phyloP scores from a whole-genome alignment of 179 eudicot genomes.

The Actinidia chinensis region DNA sequence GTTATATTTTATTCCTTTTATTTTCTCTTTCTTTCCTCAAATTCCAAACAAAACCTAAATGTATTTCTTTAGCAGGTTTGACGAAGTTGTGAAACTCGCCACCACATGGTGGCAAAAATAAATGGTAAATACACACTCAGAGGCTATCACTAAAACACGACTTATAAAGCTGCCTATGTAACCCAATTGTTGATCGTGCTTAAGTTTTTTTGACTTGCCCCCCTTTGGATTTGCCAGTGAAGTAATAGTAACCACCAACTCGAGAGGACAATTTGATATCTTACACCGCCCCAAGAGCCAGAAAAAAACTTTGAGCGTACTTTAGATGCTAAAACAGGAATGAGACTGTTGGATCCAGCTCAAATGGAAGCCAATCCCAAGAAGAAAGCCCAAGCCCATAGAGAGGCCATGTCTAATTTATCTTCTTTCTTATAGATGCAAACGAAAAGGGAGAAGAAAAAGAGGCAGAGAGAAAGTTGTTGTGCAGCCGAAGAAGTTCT shows the following conservation, averaged over 20 bases:
- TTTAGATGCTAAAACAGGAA: no score
- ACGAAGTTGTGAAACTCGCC: conserved; percentile 45
- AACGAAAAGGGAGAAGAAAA: no score
- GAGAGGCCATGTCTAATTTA: no score
- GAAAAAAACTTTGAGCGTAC: no score
- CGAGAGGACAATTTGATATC: conserved; percentile 5
- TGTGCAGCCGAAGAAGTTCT: no score
- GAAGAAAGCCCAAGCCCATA: no score
- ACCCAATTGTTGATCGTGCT: conserved; percentile 44
- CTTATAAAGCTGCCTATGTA: conserved; percentile 58
- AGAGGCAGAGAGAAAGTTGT: no score
- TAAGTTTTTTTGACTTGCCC: conserved; percentile 59
- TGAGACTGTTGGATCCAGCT: no score
- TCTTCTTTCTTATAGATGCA: no score
- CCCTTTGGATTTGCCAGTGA: conserved; percentile 43
- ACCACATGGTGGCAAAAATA: conserved; percentile 58
- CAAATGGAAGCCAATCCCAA: no score
- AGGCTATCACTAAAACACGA: conserved; percentile 48
- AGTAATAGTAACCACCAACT: conserved; percentile 29
- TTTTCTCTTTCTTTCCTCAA: not conserved
- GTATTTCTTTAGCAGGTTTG: conserved; percentile 32
- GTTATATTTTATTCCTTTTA: not conserved
- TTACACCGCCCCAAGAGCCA: not conserved
- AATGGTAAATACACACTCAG: conserved; percentile 30
- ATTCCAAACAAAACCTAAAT: no score